Base-by-base conservation (phyloP, 768 basidiomycete species). In the Auriscalpium orientale region DNA sequence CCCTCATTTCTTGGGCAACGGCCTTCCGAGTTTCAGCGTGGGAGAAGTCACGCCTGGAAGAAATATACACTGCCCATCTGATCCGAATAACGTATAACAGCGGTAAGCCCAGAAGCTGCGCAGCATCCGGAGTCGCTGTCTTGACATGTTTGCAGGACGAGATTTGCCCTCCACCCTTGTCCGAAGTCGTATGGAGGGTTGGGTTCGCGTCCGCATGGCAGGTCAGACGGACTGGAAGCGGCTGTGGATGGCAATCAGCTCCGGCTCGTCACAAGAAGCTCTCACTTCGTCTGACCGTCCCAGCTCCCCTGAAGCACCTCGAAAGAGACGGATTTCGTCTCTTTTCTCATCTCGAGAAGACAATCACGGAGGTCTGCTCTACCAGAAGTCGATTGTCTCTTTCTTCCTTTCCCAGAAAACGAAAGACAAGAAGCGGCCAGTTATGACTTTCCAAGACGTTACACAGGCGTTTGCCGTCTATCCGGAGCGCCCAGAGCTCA, bases 191-290 rank as follows among this genome's bases (percentile, higher is more conserved):
- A 80, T 93, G 76, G 95, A 98, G 68, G 95, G 95, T 1, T 94
- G 90, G 89, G 87, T 92, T 16, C 82, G 87, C 62, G 79, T 93
- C 47, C 85, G 95, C 46, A 77, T 98, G 40, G 88, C 94, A n/a
- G 95, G 95, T n/a, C 92, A 94, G 63, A 94, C 91, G 0, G 93
- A 97, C 62, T 98, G 95, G 95, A 93, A 93, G 68, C 80, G 83
- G 44, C 78, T 94, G 46, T 98, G 91, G 89, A 82, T 91, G 76
- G 80, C 86, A 7, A 73, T 97, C 6, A 75, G 74, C 57, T 78
- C 79, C 49, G 80, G 77, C 6, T 72, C 38, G 63, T 59, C 52
- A 36, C 52, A n/a, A 43, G 67, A 3, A 60, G 65, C 58, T 43
- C 55, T 68, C 64, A 38, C 65, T 50, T 35, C 65, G 60, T 44